phyloP scores from a whole-genome alignment of 1,139 yeast species.

The Fermentozyma sake region DNA sequence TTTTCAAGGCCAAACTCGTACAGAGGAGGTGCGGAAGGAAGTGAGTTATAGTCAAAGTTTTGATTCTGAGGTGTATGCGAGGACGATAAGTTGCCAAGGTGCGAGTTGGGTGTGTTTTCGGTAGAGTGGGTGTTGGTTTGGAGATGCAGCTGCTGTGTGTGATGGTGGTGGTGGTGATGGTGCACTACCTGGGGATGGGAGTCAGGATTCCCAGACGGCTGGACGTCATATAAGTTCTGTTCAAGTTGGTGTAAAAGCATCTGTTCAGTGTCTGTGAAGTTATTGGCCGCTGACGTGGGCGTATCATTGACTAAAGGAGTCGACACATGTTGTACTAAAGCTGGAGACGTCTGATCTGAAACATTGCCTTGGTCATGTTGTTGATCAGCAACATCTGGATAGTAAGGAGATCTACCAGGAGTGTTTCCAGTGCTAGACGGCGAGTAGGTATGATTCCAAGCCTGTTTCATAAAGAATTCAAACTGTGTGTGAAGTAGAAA shows the following conservation, averaged over 20 bases:
- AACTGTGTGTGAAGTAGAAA: too few relatives aligned
- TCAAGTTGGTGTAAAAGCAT: constrained; percentile 13
- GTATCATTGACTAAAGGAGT: constrained; percentile 1
- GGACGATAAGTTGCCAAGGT: too few relatives aligned
- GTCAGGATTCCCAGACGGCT: constrained; percentile 6
- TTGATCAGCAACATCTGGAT: constrained; percentile 7
- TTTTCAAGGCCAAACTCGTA: constrained; percentile 25
- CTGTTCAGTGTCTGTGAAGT: constrained; percentile 12
- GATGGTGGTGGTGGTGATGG: constrained; percentile 8
- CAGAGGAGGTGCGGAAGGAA: constrained; percentile 5
- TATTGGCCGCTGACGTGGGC: constrained; percentile 4
- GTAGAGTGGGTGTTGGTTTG: constrained; percentile 8
- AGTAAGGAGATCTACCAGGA: constrained; percentile 15
- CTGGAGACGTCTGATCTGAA: too few relatives aligned
- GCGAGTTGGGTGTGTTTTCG: constrained; percentile 11
- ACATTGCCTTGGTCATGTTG: too few relatives aligned
- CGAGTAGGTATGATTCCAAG: constrained; percentile 4
- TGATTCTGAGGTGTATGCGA: constrained; percentile 2
- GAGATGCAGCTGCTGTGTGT: constrained; percentile 10
- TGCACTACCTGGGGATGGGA: constrained; percentile 7
- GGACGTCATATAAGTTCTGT: constrained; percentile 10
- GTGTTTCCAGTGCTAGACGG: constrained; percentile 10
- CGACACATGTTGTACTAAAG: too few relatives aligned
- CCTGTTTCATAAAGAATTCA: constrained; percentile 2
- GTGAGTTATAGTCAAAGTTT: constrained; percentile 3